Conservation (phyloP, 2,329 filamentous ascomycete species). For the Cyclaneusma minus region DNA sequence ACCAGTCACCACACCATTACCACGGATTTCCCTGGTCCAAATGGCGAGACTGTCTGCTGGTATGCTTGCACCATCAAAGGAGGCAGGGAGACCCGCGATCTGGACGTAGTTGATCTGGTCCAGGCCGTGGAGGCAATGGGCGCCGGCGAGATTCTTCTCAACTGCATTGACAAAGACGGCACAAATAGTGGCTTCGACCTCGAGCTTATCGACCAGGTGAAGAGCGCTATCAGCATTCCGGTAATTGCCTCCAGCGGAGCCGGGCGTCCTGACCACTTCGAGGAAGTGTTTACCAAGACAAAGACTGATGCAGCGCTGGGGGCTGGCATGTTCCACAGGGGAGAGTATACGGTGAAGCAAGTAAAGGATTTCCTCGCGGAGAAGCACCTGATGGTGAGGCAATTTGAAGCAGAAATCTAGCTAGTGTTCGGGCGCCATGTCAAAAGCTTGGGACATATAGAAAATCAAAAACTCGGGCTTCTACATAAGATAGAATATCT, state of each 20-base stretch:
- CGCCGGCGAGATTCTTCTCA: conserved; percentile 82
- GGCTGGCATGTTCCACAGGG: conserved; percentile 93
- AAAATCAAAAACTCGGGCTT: conserved; percentile 6
- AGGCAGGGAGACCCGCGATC: conserved; percentile 80
- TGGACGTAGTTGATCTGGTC: conserved; percentile 80
- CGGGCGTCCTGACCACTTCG: conserved; percentile 74
- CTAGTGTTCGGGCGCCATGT: conserved; percentile 17
- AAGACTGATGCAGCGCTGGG: conserved; percentile 83
- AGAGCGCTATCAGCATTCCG: conserved; percentile 72
- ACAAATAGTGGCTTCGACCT: conserved; percentile 90
- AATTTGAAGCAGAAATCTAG: conserved; percentile 47
- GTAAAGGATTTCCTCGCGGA: conserved; percentile 71
- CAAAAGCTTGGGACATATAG: neutral
- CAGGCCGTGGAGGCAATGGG: conserved; percentile 93
- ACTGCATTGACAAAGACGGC: conserved; percentile 95
- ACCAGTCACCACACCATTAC: conserved; percentile 57
- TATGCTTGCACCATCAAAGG: conserved; percentile 97
- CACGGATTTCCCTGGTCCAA: conserved; percentile 54
- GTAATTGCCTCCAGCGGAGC: conserved; percentile 93
- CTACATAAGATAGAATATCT: conserved; percentile 4
- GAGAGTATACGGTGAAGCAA: conserved; percentile 85
- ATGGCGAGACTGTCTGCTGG: conserved; percentile 76
- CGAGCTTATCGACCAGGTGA: conserved; percentile 80
- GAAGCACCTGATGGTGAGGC: conserved; percentile 62
- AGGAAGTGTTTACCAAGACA: conserved; percentile 77